These are phyloP conservation scores for Tothia fuscella DNA, from an alignment of 2,329 filamentous ascomycete species.

Conservation along the genomic window DNA sequence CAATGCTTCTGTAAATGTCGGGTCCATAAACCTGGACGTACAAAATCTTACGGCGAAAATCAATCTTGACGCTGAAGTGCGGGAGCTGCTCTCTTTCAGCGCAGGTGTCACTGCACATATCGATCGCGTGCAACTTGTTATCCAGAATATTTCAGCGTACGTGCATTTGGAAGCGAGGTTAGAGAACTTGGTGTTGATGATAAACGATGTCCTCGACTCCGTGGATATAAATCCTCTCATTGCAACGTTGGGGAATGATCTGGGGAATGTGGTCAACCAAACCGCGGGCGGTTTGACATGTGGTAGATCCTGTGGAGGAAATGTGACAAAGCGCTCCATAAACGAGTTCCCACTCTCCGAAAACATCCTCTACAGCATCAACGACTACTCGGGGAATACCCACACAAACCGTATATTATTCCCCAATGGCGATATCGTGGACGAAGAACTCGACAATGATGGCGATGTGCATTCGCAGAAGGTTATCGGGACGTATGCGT, in stretches of 20 bases:
- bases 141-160: slow-evolving; percentile 47
- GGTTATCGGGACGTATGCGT: slow-evolving; percentile 38
- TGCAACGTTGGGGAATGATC: slow-evolving; percentile 40
- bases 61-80: slow-evolving; percentile 47
- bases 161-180: slow-evolving; percentile 48
- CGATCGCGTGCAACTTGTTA: slow-evolving; percentile 43
- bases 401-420: slow-evolving; percentile 44
- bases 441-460: slow-evolving; percentile 42
- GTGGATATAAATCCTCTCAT: slow-evolving; percentile 50
- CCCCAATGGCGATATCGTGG: slow-evolving; percentile 43
- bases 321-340: no score
- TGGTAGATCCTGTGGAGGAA: no score
- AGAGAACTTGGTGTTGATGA: slow-evolving; percentile 48
- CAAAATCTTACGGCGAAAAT: slow-evolving; percentile 49
- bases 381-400: slow-evolving; percentile 44
- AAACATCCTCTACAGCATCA: slow-evolving; percentile 49
- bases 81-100: slow-evolving; percentile 47
- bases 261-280: slow-evolving; percentile 37
- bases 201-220: slow-evolving; percentile 44
- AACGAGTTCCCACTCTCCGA: no score
- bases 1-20: slow-evolving; percentile 46
- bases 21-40: slow-evolving; percentile 47
- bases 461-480: slow-evolving; percentile 33
- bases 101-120: slow-evolving; percentile 49
- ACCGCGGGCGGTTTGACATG: slow-evolving; percentile 18